Conservation (phyloP, 345 rosid species). For the Brassica juncea region DNA sequence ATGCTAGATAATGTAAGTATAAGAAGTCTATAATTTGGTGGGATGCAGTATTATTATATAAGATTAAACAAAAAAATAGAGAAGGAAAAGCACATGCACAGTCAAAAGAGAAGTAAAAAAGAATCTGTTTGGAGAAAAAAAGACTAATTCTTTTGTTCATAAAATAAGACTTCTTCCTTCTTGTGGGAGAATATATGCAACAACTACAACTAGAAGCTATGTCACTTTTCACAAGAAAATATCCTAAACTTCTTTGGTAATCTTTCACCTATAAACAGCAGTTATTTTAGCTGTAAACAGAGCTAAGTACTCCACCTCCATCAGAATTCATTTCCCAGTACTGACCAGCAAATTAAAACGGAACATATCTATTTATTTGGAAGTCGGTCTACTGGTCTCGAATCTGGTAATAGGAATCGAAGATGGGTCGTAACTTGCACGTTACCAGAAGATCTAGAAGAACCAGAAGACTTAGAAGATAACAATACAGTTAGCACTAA, state of each 20-base stretch:
- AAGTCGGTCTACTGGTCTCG: background rate
- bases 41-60: conserved; percentile 11
- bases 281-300: conserved; percentile 14
- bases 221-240: conserved; percentile 16
- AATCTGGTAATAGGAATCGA: background rate
- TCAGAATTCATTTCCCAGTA: background rate
- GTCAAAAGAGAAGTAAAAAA: conserved; percentile 37
- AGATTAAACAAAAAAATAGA: background rate
- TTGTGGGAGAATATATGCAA: conserved; percentile 39
- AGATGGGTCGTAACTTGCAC: background rate
- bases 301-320: conserved; percentile 33
- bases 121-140: conserved; percentile 32
- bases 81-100: background rate
- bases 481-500: background rate
- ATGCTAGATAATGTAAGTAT: background rate
- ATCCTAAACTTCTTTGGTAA: conserved; percentile 35
- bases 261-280: conserved; percentile 30
- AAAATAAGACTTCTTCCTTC: conserved; percentile 2
- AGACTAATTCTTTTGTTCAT: no score
- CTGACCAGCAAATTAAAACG: conserved; percentile 9
- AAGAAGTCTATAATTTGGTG: conserved; percentile 5
- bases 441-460: background rate
- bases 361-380: background rate
- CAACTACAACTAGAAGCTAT: conserved; percentile 19
- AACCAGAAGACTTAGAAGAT: background rate